Percentiles rank a stretch among this genome's conserved stretches.
Conservation (phyloP, 768 basidiomycete genomes). For the Lentinus brumalis region DNA sequence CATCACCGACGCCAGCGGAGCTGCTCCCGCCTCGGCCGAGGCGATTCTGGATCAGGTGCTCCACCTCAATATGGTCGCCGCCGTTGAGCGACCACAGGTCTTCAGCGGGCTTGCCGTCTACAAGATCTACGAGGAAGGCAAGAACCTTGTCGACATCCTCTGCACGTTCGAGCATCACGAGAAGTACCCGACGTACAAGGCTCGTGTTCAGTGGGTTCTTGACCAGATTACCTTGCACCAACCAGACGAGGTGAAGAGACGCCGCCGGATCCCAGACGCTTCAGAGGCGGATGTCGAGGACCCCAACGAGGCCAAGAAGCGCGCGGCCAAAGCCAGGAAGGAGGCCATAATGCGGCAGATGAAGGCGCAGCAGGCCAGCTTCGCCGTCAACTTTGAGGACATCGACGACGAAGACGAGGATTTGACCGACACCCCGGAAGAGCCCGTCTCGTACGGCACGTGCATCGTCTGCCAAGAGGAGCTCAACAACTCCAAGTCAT, state of each 20-base stretch:
- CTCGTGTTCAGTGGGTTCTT: conserved; percentile 78
- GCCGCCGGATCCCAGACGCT: conserved; percentile 46
- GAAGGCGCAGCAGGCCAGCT: conserved; percentile 88
- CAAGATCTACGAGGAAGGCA: conserved; percentile 57
- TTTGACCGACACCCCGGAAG: conserved; percentile 49
- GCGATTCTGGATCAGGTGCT: conserved; percentile 88
- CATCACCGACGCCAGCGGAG: conserved; percentile 58
- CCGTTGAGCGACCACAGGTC: conserved; percentile 65
- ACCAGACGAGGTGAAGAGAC: conserved; percentile 55
- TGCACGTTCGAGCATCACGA: conserved; percentile 80
- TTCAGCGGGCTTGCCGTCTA: conserved; percentile 63
- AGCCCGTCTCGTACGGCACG: conserved; percentile 71
- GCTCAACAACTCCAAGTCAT: conserved; percentile 67
- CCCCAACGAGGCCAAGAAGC: conserved; percentile 72
- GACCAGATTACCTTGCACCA: conserved; percentile 56
- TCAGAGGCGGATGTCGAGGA: conserved; percentile 41
- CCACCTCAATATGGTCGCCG: conserved; percentile 82
- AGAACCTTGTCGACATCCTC: conserved; percentile 70
- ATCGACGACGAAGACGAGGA: conserved; percentile 70
- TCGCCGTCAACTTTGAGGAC: conserved; percentile 76
- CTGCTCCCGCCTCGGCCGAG: conserved; percentile 77
- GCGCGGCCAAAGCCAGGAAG: conserved; percentile 87
- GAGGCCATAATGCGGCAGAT: conserved; percentile 95
- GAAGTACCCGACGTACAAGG: conserved; percentile 69
- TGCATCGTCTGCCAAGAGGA: conserved; percentile 99